Evolutionary conservation across 306 rosid species (phyloP).

Genomic region (Quercus engelmannii): DNA sequence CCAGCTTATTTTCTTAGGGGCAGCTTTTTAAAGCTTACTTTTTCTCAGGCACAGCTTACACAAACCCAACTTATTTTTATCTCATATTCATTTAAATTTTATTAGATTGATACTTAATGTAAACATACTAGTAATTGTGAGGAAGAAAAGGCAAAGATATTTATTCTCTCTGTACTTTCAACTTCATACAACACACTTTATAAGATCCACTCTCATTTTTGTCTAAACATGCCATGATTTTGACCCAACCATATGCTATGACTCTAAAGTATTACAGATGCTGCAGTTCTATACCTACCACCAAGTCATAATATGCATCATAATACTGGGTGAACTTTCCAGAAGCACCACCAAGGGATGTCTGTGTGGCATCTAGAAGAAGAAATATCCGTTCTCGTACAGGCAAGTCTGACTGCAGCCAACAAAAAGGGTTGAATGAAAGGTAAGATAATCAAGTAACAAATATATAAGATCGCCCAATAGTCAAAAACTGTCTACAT

Average conservation of each 20-base stretch:
- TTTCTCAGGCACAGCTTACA: no score
- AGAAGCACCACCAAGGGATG: constrained; percentile 95
- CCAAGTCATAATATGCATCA: constrained; percentile 79
- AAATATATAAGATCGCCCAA: background rate
- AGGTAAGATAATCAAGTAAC: constrained; percentile 4
- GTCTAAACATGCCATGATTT: background rate
- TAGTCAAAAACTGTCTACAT: background rate
- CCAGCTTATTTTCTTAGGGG: no score
- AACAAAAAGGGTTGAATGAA: constrained; percentile 6
- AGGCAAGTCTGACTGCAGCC: constrained; percentile 78
- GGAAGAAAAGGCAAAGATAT: background rate
- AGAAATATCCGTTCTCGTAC: constrained; percentile 89
- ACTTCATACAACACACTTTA: background rate
- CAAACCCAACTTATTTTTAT: no score
- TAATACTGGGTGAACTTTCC: constrained; percentile 95
- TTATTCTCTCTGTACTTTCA: background rate
- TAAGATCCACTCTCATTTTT: background rate
- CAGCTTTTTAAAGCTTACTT: no score
- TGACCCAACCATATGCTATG: constrained; percentile 1
- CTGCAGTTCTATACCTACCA: constrained; percentile 55
- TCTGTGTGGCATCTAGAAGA: constrained; percentile 91
- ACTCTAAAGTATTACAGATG: background rate
- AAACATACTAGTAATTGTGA: background rate
- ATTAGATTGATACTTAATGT: background rate
- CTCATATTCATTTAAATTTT: background rate